Evolutionary conservation across 768 basidiomycete genomes (phyloP), one percentile per base, ranked within the genome.

Genomic region (Boletus reticulatus): DNA sequence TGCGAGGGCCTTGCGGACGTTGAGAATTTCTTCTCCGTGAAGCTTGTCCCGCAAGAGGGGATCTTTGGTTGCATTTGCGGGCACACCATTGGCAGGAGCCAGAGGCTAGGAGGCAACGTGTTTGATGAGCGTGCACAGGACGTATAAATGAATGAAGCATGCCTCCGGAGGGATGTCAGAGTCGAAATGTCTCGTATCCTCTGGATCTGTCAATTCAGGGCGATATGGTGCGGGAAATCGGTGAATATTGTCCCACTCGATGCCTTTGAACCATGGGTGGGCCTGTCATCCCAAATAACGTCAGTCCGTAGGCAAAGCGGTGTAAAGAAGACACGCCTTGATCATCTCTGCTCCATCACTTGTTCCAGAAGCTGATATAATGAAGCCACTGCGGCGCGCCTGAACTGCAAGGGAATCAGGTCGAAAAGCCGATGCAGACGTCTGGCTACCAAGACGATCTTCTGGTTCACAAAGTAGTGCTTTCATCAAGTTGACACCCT

Each of bases 171-270:
- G 92, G 65, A 97, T 98, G 71, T 96, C 93, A 50, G 88, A 84
- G 72, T 98, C 95, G 61, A 99, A 98, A 72, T 99, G 95, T 57
- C 85, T 81, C 16, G 96, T 98, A 71, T 98, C 94, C 64, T 88
- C 91, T 27, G 90, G 88, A 60, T 84, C 77, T 31, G 69, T 76
- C 55, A 99, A 81, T 59, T 94, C 86, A 31, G 96, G 97, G 56
- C 83, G 84, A 78, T 95, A 98, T 16, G 95, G 95, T 12, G 95
- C 90, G 51, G 83, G 79, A 67, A 86, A 86, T 48, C 80, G 80
- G 71, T 94, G 93, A 37, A 98, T 87, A 64, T 88, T 89, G 44
- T 79, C 76, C 88, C 89, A 98, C 67, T 98, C 93, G 58, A 97
- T 87, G 31, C 89, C 92, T 59, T 78, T 81, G 78, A 98, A 97